Base-by-base conservation (phyloP, 2,329 filamentous ascomycete species). In the Cercospora berteroae region DNA sequence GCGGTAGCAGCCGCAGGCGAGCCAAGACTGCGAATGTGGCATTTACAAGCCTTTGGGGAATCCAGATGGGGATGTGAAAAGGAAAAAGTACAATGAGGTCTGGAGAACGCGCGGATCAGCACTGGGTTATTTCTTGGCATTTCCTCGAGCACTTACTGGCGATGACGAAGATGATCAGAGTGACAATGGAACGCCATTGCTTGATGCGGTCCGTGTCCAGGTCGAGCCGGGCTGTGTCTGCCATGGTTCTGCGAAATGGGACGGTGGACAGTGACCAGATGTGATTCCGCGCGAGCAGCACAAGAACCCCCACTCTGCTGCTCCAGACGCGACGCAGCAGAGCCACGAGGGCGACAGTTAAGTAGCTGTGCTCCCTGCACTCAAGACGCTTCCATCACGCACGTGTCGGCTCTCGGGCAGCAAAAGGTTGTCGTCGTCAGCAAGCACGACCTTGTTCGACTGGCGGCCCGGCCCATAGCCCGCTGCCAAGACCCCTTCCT, bases 121-220 rank as follows among this genome's bases (percentile, higher is more conserved):
- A 4, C 20, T 16, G 3, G 58, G 20, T 7, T 42, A 18, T 57
- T 20, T 55, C 31, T n/a, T 64, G 52, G 12, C 33, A 60, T 33
- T 27, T 48, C 29, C 18, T 25, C 50, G 25, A 25, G 1, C 20
- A 86, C 88, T 83, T 80, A 91, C 89, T 92, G 7, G 89, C 89
- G 44, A 90, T 57, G 39, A 91, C 81, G 73, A 92, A 92, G 56
- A 89, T 84, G 63, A 92, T 79, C 33, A 92, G 82, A 0, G 89
- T 91, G 66, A 92, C 79, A 60, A 92, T 91, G n/a, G 89, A 91
- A 59, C 85, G 83, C 89, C 89, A 92, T 66, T 85, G 78, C 64
- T 78, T 84, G 73, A 92, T 91, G 70, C 83, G 79, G 58, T 77
- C 77, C 23, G 86, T 88, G 69, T 87, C 80, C 9, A 84, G 75